Evolutionary conservation across 495 filamentous ascomycete species (phyloP).

Genomic region (Tuber magnatum): DNA sequence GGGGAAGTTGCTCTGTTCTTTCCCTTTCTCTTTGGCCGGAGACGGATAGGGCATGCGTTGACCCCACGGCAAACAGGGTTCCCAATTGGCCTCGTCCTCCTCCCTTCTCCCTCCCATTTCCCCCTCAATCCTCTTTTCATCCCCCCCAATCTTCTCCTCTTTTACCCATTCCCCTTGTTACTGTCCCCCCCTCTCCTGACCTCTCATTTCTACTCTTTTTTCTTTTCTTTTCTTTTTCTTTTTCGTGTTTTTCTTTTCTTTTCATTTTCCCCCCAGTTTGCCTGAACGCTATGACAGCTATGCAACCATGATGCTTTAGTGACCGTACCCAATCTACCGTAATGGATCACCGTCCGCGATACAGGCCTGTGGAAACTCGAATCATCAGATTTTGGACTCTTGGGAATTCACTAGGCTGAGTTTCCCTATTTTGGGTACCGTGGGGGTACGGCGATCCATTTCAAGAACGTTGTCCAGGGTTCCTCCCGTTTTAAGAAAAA

Average conservation of each 20-base stretch:
- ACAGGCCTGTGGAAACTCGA: slow-evolving; percentile 36
- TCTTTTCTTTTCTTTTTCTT: background rate
- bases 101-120: background rate
- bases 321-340: slow-evolving; percentile 32
- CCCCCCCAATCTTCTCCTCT: background rate
- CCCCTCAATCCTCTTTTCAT: background rate
- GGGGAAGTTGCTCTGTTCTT: background rate
- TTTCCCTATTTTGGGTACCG: slow-evolving; percentile 31
- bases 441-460: slow-evolving; percentile 31
- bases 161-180: background rate
- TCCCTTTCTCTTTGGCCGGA: background rate
- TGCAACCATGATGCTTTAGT: slow-evolving; percentile 37
- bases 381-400: slow-evolving; percentile 28
- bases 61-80: slow-evolving; percentile 16
- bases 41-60: slow-evolving; percentile 4
- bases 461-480: slow-evolving; percentile 19
- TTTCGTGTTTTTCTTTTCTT: background rate
- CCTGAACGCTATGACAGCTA: slow-evolving; percentile 34
- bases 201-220: background rate
- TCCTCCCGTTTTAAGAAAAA: slow-evolving; percentile 9
- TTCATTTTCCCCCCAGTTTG: background rate
- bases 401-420: slow-evolving; percentile 24
- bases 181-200: background rate
- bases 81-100: background rate
- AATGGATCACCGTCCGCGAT: slow-evolving; percentile 38